Percentiles rank a stretch among this genome's conserved stretches.
These are phyloP conservation scores for Pseudonitzschia multistriata DNA, from an alignment of 108 stramenopile genomes.

Conservation along the genomic window DNA sequence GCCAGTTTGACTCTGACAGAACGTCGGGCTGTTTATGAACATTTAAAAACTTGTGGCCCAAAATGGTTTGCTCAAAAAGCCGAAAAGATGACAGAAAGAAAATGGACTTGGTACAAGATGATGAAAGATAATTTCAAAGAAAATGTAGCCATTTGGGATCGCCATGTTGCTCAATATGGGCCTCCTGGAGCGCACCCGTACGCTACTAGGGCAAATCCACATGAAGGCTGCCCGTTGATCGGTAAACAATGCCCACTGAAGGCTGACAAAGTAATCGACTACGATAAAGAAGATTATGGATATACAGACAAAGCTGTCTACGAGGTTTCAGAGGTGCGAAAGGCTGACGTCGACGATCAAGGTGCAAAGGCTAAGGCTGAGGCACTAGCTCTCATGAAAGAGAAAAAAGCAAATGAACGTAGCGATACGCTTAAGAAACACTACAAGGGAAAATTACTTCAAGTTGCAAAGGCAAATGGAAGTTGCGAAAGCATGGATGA, in stretches of 20 bases:
- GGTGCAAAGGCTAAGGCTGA: conserved; percentile 59
- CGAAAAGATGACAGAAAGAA: conserved; percentile 59
- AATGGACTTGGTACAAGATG: conserved; percentile 62
- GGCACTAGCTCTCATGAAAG: conserved; percentile 49
- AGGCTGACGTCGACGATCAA: conserved; percentile 57
- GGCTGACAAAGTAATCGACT: conserved; percentile 48
- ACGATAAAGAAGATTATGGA: conserved; percentile 49
- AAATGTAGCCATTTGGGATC: conserved; percentile 43
- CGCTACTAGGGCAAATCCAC: conserved; percentile 45
- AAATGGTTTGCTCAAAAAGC: conserved; percentile 50
- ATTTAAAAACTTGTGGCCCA: conserved; percentile 44
- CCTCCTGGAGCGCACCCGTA: conserved; percentile 58
- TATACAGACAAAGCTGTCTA: conserved; percentile 36
- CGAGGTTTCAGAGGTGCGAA: conserved; percentile 54
- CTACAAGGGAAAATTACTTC: conserved; percentile 53
- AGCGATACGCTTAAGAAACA: conserved; percentile 58
- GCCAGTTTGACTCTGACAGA: conserved; percentile 62
- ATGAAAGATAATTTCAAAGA: conserved; percentile 67
- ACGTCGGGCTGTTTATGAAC: conserved; percentile 52
- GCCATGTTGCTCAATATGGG: conserved; percentile 56
- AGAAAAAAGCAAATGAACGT: conserved; percentile 56
- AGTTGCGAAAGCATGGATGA: conserved; percentile 66
- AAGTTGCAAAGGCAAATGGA: conserved; percentile 60
- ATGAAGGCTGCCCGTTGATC: conserved; percentile 54
- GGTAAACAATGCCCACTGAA: conserved; percentile 67